Base-by-base conservation (phyloP, 2,329 filamentous ascomycete genomes). In the Aspergillus novofumigatus region DNA sequence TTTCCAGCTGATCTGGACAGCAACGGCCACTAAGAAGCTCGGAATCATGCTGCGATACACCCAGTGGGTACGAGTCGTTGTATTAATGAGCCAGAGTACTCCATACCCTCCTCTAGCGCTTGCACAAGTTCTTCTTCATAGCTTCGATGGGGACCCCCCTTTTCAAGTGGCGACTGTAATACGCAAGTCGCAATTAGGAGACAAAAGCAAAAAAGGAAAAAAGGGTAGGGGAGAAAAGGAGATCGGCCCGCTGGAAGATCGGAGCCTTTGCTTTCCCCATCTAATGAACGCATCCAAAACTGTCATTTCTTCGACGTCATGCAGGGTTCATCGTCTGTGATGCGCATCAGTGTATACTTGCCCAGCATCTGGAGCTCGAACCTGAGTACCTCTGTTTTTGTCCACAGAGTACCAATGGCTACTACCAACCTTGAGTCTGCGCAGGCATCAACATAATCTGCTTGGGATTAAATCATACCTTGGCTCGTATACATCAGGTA, bases 251-350 rank as follows among this genome's bases (percentile, higher is more conserved):
- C 47, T 47, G 45, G 60, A 55, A 58, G 38, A 51, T 38, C 49
- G 20, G 38, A 44, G 29, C 48, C 26, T 35, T 26, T 50, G 28
- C 21, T 51, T 45, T 62, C 32, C 49, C 59, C n/a, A 35, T 55
- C 57, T 21, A 25, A 54, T 52, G 20, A 48, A 23, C n/a, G 26
- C 38, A 23, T 32, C 45, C 42, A 47, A 47, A 25, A 49, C 17
- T n/a, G 20, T 28, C 42, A 28, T 45, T 48, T 49, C 54, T 49
- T 54, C 59, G 49, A 65, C 60, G 63, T 65, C 63, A 65, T 65
- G 62, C 56, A 60, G 60, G 54, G 60, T 62, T 59, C 59, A 62
- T 65, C 59, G 45, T 45, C 42, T 20, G 42, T 14, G 42, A 45
- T 45, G 14, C 32, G 11, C 20, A 45, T 23, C 41, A 44, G 41